Evolutionary conservation across 176 grass and related monocot species (phyloP), one percentile per base, ranked within the genome.

Genomic region (Saccharum spontaneum): DNA sequence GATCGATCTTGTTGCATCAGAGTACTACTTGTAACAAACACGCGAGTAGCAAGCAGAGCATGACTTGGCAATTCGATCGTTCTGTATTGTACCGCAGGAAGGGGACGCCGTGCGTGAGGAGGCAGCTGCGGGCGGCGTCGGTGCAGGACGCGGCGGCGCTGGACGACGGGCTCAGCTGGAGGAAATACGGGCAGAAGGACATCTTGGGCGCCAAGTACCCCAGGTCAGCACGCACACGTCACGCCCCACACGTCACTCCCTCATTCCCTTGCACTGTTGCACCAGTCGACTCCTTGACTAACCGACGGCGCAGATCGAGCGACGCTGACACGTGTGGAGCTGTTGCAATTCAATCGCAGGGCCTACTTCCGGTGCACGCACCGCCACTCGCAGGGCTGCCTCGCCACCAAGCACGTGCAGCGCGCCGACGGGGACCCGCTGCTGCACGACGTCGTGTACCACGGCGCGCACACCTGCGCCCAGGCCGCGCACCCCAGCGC

Each of bases 151-250:
- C 77, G 46, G 61, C 41, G 24, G 45, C 91, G 1, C 33, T 89
- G 44, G 84, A 96, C 49, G 97, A 96, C 74, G 93, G 93, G 10
- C 36, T 96, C 46, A 88, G 88, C 85, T 99, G 97, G 97, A 86
- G 97, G 74, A 99, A 99, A 80, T 99, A 99, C 83, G 97, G 97
- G 5, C 93, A 99, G 87, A 99, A 99, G 72, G 97, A 94, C 69
- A 99, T 99, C 52, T 90, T 99, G 22, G 93, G 93, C 68, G 93
- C 97, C 76, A 89, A 80, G 67, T 88, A 96, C 74, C 97, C 97
- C 22, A 96, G 97, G 94, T 97, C 52, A 92, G 80, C 67, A 31
- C 84, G 28, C 57, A 40, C 15, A 33, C 66, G 22, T 63, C 37
- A 38, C 34, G 2, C 1, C 40, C 6, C 55, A 49, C 26, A 73